These are phyloP conservation scores for Cyberlindnera veronae DNA, from an alignment of 805 yeast genomes.

Conservation along the genomic window DNA sequence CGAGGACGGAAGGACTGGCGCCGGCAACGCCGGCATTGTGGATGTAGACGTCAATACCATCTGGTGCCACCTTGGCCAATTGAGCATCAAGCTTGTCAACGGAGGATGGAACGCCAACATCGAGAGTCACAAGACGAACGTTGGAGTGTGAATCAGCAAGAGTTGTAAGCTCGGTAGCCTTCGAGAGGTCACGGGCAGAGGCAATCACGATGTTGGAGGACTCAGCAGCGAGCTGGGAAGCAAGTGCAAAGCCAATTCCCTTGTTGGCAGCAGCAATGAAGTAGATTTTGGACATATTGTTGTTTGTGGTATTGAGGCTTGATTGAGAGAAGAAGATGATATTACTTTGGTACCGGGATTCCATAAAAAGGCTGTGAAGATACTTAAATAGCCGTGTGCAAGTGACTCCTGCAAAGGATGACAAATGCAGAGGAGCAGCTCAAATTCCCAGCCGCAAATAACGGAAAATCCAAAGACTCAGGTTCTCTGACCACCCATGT, in stretches of 20 bases:
- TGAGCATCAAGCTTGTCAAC: slow-evolving; percentile 9
- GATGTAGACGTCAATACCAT: slow-evolving; percentile 17
- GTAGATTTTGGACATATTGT: no score
- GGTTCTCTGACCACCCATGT: no score
- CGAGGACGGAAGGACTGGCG: background rate
- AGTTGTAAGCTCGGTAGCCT: slow-evolving; percentile 3
- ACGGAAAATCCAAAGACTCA: no score
- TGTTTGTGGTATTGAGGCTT: no score
- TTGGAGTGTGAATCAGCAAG: slow-evolving; percentile 4
- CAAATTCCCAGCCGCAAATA: no score
- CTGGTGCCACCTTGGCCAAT: slow-evolving; percentile 4
- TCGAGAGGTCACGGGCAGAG: slow-evolving; percentile 3
- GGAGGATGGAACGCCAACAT: slow-evolving; percentile 11
- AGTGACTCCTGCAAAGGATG: no score
- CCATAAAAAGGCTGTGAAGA: no score
- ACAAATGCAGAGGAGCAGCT: no score
- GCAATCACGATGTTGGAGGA: slow-evolving; percentile 5
- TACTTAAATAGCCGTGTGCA: no score
- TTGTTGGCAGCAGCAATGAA: background rate
- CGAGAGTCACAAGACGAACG: slow-evolving; percentile 11
- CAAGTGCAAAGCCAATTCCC: background rate
- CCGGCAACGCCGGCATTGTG: slow-evolving; percentile 16
- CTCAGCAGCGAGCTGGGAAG: background rate
- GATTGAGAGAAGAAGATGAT: no score
- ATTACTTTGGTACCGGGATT: no score